A percentile compares a stretch with the other conserved stretches of the same genome.
phyloP scores from a whole-genome alignment of 1,139 yeast genomes.

The Blastobotrys ciferrii region DNA sequence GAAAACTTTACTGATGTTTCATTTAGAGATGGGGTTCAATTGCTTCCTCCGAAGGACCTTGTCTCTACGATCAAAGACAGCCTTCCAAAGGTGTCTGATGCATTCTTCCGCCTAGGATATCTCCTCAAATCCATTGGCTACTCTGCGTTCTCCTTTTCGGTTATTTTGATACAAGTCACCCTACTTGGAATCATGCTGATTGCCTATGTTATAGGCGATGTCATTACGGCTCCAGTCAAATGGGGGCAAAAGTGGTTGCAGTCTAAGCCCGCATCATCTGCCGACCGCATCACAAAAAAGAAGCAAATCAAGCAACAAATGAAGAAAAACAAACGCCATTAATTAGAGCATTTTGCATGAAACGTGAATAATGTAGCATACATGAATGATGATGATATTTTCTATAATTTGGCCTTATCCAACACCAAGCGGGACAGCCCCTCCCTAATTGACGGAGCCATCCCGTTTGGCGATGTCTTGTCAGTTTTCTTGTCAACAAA shows the following conservation, averaged over 20 bases:
- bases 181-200: constrained; percentile 30
- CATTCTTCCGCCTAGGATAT: constrained; percentile 5
- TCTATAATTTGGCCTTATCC: constrained; percentile 8
- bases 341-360: not conserved
- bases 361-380: not conserved
- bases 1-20: constrained; percentile 21
- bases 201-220: constrained; percentile 32
- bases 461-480: constrained; percentile 27
- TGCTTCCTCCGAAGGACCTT: constrained; percentile 30
- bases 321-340: constrained; percentile 9
- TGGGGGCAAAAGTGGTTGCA: constrained; percentile 4
- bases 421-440: constrained; percentile 22
- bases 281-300: constrained; percentile 9
- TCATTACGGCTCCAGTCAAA: constrained; percentile 23
- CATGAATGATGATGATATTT: not conserved
- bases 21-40: constrained; percentile 8
- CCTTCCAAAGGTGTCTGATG: constrained; percentile 17
- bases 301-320: constrained; percentile 10
- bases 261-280: not conserved
- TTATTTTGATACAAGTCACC: constrained; percentile 28
- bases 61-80: constrained; percentile 21
- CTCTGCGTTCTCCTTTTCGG: constrained; percentile 24
- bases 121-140: constrained; percentile 18
- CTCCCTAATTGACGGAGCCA: constrained; percentile 23
- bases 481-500: constrained; percentile 31